Base-by-base conservation (phyloP, 2,329 filamentous ascomycete genomes). In the Aaosphaeria arxii region DNA sequence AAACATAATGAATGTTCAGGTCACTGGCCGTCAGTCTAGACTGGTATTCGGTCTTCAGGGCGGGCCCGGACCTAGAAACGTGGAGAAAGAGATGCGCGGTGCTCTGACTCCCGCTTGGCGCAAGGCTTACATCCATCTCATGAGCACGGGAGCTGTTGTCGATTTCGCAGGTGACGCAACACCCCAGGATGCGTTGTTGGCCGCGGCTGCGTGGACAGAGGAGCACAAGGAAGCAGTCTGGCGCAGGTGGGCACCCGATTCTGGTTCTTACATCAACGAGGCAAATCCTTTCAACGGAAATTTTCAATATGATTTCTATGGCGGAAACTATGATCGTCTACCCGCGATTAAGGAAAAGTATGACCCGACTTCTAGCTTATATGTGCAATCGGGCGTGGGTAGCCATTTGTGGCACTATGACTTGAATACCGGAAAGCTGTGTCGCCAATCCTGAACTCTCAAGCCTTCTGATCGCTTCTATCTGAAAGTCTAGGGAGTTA, bases 241-340 rank as follows among this genome's bases (percentile, higher is more conserved):
- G 17, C 17, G 17, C 17, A 24, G 3, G 17, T 24, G 17, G 17
- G 17, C 17, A 24, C 17, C 17, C 3, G 17, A 24, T 24, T 24
- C 17, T 2, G 63, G 63, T 0, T 58, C 63, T 1, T 66, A 64
- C 42, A 61, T 62, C 41, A 66, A 66, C 31, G 63, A 68, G 47
- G 46, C 52, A 1, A 59, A 66, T 54, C 42, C 42, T 11, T 57
- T 53, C 31, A 54, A 63, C 40, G 51, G 49, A n/a, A 46, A 59
- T 2, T 68, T 61, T 61, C 57, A 66, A 42, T 3, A 49, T 5
- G 41, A 49, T 0, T 64, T 67, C 40, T 66, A 50, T 13, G 59
- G 59, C 0, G 35, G 41, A 0, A 44, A 56, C 30, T 66, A 66
- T 49, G 46, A 31, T 2, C 49, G 39, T 24, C 42, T 67, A 11